Evolutionary conservation across 352 stramenopile species (phyloP), one percentile per base, ranked within the genome.

Genomic region (Hyaloperonospora brassicae): DNA sequence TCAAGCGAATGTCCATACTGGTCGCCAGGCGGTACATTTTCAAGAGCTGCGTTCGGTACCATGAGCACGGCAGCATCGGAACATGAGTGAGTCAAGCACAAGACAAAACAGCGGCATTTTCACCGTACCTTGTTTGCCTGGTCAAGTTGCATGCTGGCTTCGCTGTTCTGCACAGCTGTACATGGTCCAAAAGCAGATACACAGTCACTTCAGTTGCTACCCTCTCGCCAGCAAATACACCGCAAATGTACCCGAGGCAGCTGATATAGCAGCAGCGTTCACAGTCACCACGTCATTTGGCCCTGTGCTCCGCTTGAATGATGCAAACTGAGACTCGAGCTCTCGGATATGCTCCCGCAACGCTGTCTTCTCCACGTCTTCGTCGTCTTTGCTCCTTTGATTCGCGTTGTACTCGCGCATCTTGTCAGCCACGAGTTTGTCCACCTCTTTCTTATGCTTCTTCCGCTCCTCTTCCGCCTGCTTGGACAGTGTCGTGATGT

Each of bases 21-120:
- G 80, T 88, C 39, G 91, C 68, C 2, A 90, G 46, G 8, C 83
- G 79, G 25, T 93, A 93, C 27, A 91, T 41, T 35, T 89, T 70
- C 50, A 93, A 53, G 1, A 93, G 64, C 83, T 93, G 43, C 45
- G 56, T 17, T 24, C 43, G 61, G n/a, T 11, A 62, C 17, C 36
- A 42, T 5, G 11, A 17, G 36, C n/a, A 42, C 2, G 9, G 17
- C 1, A 22, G 17, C 39, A 24, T 5, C 11, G 24, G 1, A 5
- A 27, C 0, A 50, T 23, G 10, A n/a, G 44, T 27, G 7, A 50
- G 1, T 24, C n/a, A 14, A 39, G 27, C n/a, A 30, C 27, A 27
- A 40, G 13, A 35, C 8, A n/a, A 40, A 2, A 24, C 25, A 12
- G 44, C 44, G 24, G 27, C 44, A 40, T 39, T 39, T 40, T 40